Conservation (phyloP, 176 grass and related monocot genomes). For the Ensete glaucum region DNA sequence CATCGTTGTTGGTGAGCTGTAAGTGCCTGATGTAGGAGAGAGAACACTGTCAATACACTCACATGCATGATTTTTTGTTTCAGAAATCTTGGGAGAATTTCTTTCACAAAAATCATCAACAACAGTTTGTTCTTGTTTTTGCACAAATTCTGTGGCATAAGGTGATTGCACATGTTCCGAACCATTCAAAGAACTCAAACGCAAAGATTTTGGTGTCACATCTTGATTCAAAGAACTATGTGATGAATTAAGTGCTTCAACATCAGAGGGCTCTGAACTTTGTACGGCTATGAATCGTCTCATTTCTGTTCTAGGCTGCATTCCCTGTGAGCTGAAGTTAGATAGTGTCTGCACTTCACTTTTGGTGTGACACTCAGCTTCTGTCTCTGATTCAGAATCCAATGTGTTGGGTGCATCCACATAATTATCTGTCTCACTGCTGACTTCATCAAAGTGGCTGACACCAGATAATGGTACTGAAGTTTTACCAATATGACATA, state of each 20-base stretch:
- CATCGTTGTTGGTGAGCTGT: constrained; percentile 13
- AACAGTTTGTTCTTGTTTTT: constrained; percentile 18
- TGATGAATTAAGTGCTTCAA: constrained; percentile 18
- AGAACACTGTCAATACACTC: constrained; percentile 27
- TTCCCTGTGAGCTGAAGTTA: constrained; percentile 24
- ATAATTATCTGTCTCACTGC: constrained; percentile 79
- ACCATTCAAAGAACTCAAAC: constrained; percentile 34
- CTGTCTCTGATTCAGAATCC: constrained; percentile 88
- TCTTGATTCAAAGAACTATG: constrained; percentile 7
- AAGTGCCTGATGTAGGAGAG: constrained; percentile 18
- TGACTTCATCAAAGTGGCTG: constrained; percentile 53
- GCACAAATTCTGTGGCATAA: constrained; percentile 16
- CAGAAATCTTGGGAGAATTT: constrained; percentile 21
- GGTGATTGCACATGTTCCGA: constrained; percentile 15
- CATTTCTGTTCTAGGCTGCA: constrained; percentile 18
- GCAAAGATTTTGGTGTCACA: constrained; percentile 31
- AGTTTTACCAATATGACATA: constrained; percentile 41
- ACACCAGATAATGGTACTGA: constrained; percentile 35
- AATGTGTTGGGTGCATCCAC: constrained; percentile 85
- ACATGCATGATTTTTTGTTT: constrained; percentile 17
- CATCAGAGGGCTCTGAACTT: constrained; percentile 30
- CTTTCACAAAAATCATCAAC: constrained; percentile 34
- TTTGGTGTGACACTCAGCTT: constrained; percentile 55
- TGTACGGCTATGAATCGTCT: constrained; percentile 1
- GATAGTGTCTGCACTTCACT: constrained; percentile 24